A percentile compares a stretch with the other conserved stretches of the same genome.
Conservation (phyloP, 2,329 filamentous ascomycete genomes). For the Plenodomus biglobosus region DNA sequence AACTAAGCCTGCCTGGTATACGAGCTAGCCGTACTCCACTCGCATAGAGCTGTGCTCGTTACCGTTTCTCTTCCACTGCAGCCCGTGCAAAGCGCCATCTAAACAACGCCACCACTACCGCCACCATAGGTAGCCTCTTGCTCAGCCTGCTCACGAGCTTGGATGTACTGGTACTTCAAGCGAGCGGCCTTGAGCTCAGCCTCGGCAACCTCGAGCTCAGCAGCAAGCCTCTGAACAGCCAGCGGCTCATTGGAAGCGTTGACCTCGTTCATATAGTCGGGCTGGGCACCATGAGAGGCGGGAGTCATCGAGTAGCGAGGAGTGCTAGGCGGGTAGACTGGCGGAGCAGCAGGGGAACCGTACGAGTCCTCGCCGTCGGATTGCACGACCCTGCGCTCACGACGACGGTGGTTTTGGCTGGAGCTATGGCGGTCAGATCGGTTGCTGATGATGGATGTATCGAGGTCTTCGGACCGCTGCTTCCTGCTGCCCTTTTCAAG, state of each 20-base stretch:
- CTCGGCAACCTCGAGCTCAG: constrained; percentile 36
- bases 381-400: constrained; percentile 3
- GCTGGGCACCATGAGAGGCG: constrained; percentile 1
- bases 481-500: constrained; percentile 22
- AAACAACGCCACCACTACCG: neutral
- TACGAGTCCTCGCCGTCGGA: constrained; percentile 17
- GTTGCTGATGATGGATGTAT: constrained; percentile 6
- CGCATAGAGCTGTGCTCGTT: neutral
- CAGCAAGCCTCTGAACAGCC: constrained; percentile 28
- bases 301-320: constrained; percentile 17
- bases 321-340: constrained; percentile 4
- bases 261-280: constrained; percentile 5
- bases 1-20: too few relatives aligned
- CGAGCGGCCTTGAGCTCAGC: constrained; percentile 34
- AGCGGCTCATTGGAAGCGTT: constrained; percentile 20
- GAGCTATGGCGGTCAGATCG: neutral
- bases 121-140: constrained; percentile 3
- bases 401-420: neutral
- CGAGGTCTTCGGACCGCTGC: constrained; percentile 10
- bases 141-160: constrained; percentile 22
- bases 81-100: neutral
- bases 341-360: neutral
- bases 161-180: constrained; percentile 23
- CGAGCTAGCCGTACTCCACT: neutral
- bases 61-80: neutral